These are phyloP conservation scores for Trichodelitschia bisporula DNA, from an alignment of 495 filamentous ascomycete genomes.

Conservation along the genomic window DNA sequence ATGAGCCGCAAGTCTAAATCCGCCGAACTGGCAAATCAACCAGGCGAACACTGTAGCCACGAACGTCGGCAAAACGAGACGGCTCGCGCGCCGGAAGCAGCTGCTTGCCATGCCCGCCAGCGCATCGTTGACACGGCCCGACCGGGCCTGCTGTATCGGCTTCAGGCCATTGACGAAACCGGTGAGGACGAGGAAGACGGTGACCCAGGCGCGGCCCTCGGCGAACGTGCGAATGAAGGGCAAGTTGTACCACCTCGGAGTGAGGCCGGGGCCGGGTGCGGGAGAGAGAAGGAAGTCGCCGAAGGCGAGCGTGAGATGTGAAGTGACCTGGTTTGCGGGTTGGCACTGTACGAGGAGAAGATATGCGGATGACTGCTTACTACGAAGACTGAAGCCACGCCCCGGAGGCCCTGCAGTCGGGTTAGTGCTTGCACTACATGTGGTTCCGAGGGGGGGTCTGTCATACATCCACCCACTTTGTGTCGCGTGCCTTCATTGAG, in stretches of 20 bases:
- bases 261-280: not conserved
- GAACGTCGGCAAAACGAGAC: not conserved
- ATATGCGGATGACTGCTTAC: too few relatives aligned
- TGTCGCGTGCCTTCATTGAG: too few relatives aligned
- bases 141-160: not conserved
- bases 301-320: not conserved
- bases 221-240: not conserved
- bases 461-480: too few relatives aligned
- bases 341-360: too few relatives aligned
- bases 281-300: not conserved
- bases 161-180: not conserved
- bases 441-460: too few relatives aligned
- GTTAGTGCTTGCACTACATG: too few relatives aligned
- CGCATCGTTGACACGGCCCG: not conserved
- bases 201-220: not conserved
- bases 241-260: not conserved
- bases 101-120: not conserved
- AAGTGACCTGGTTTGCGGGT: too few relatives aligned
- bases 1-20: not conserved
- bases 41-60: not conserved
- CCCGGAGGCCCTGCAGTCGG: too few relatives aligned
- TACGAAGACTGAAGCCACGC: too few relatives aligned
- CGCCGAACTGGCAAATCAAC: not conserved
- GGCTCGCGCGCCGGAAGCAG: not conserved
- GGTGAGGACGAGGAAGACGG: not conserved